Percentiles rank a stretch among this genome's conserved stretches.
Evolutionary conservation across 2,329 filamentous ascomycete species (phyloP).

Genomic region (Rhytidhysteron rufulum): DNA sequence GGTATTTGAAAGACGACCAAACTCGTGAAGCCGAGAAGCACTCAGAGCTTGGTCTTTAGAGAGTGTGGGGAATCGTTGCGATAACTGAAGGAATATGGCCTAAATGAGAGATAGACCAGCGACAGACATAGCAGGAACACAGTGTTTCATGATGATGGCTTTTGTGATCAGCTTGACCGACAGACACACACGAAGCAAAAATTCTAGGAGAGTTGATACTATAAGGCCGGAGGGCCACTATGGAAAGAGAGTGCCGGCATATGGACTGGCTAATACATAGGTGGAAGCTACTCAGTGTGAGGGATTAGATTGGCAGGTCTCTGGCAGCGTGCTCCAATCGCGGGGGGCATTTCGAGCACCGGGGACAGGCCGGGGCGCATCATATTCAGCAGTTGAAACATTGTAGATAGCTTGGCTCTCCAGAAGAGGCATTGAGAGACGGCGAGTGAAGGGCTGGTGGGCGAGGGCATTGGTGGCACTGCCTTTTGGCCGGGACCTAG

Average conservation of each 20-base stretch:
- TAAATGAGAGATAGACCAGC: conserved; percentile 9
- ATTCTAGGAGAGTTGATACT: conserved; percentile 11
- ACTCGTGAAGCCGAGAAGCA: conserved; percentile 3
- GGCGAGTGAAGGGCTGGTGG: conserved; percentile 10
- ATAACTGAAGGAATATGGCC: conserved; percentile 9
- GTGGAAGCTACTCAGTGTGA: conserved; percentile 12
- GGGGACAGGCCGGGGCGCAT: too few species aligned
- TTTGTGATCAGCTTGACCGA: conserved; percentile 5
- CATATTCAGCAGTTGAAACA: not conserved
- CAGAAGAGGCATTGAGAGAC: conserved; percentile 16
- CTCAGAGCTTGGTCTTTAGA: conserved; percentile 4
- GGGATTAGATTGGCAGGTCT: conserved; percentile 22
- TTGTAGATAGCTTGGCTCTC: conserved; percentile 14
- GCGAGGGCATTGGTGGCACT: conserved; percentile 6
- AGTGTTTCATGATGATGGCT: conserved; percentile 16
- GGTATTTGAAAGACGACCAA: conserved; percentile 6
- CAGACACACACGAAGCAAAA: conserved; percentile 7
- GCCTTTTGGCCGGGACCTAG: conserved; percentile 26
- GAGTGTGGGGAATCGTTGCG: conserved; percentile 9
- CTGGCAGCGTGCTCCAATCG: conserved; percentile 18
- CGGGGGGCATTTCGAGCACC: conserved; percentile 12
- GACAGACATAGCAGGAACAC: conserved; percentile 9
- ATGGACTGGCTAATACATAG: conserved; percentile 9
- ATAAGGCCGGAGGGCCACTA: conserved; percentile 11
- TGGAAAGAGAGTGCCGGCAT: conserved; percentile 17